phyloP scores from a whole-genome alignment of 331 rosid species.

The Cydonia oblonga region DNA sequence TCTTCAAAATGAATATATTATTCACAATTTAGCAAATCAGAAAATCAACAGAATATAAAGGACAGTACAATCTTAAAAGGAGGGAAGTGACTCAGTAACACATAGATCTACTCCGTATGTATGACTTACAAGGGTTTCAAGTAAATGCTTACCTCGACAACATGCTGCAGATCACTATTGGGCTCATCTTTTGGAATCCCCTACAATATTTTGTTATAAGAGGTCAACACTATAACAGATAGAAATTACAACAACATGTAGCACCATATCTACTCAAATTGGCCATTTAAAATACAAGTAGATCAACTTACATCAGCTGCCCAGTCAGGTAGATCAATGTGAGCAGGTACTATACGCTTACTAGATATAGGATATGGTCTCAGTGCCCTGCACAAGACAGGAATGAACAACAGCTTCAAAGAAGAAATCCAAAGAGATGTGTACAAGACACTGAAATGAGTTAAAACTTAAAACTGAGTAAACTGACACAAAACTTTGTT shows the following conservation, averaged over 20 bases:
- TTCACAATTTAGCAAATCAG: background rate
- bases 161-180: slow-evolving; percentile 59
- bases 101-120: background rate
- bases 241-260: background rate
- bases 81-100: background rate
- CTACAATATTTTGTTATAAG: slow-evolving; percentile 15
- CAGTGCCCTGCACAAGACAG: slow-evolving; percentile 40
- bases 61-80: background rate
- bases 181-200: slow-evolving; percentile 84
- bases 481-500: no score
- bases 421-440: no score
- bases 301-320: slow-evolving; percentile 74
- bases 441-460: no score
- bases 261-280: background rate
- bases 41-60: background rate
- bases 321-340: slow-evolving; percentile 79
- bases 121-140: background rate
- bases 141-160: slow-evolving; percentile 56
- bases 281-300: background rate
- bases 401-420: background rate
- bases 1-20: slow-evolving; percentile 34
- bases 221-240: background rate
- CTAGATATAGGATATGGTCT: slow-evolving; percentile 78
- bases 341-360: slow-evolving; percentile 46
- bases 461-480: no score